Evolutionary conservation across 768 basidiomycete genomes (phyloP).

Genomic region (Cubamyces sp.): DNA sequence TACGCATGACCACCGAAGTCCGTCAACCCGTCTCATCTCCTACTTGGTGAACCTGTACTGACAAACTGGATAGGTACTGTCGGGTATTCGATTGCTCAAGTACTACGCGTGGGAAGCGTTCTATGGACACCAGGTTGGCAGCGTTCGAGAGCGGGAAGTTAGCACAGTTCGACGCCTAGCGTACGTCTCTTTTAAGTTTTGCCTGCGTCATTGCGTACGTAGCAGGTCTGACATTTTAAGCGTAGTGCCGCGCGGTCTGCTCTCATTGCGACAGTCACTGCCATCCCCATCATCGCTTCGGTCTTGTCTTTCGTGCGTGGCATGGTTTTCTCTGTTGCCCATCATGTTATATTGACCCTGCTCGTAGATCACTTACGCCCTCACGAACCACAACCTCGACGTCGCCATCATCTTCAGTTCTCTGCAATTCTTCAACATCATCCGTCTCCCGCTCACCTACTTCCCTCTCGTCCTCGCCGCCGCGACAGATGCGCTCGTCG

Average conservation of each 20-base stretch:
- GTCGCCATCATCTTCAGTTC: conserved; percentile 83
- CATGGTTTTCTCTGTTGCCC: neutral
- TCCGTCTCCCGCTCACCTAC: conserved; percentile 60
- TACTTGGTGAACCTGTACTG: neutral
- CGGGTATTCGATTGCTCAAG: conserved; percentile 91
- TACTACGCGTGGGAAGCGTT: conserved; percentile 89
- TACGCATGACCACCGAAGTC: conserved; percentile 65
- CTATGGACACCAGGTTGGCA: conserved; percentile 72
- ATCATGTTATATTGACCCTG: neutral
- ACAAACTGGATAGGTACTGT: conserved; percentile 50
- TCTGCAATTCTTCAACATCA: conserved; percentile 79
- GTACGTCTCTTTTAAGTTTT: conserved; percentile 27
- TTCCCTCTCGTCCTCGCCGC: conserved; percentile 57
- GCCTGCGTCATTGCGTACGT: neutral
- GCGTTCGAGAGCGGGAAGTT: conserved; percentile 74
- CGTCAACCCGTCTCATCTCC: neutral
- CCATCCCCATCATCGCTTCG: conserved; percentile 71
- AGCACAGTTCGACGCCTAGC: conserved; percentile 46
- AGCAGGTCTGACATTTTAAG: neutral
- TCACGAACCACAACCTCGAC: conserved; percentile 63
- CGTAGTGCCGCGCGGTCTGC: conserved; percentile 32
- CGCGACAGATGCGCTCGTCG: conserved; percentile 78
- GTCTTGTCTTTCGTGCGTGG: conserved; percentile 67
- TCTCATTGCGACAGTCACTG: conserved; percentile 49
- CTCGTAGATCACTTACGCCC: conserved; percentile 61